Base-by-base conservation (phyloP, 2,329 filamentous ascomycete genomes). In the Aspergillus flavus region DNA sequence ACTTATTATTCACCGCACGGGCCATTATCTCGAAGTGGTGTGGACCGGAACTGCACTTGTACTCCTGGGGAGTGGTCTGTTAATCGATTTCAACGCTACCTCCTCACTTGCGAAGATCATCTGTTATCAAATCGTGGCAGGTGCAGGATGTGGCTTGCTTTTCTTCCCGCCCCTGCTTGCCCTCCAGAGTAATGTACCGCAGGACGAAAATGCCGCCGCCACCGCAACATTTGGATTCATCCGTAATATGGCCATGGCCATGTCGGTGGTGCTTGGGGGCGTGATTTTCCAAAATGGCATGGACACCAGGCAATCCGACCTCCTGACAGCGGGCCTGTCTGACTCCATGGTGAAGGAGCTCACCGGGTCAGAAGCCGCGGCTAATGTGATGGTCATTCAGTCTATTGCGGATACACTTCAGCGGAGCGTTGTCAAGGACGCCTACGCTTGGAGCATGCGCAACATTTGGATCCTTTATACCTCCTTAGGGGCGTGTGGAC, bases 201-300 rank as follows among this genome's bases (percentile, higher is more conserved):
- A 83, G 63, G 74, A 76, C 4, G 81, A 87, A 39, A 79, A 76
- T 0, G 84, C 84, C 0, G 79, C 82, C 0, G 85, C 85, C 0
- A 86, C 84, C 0, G 82, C 84, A 0, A 84, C 84, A 0, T 73
- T 86, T 4, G 78, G 78, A 0, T 85, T 87, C 64, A 82, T 89
- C 14, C 86, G 91, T 32, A 90, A 91, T 68, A 80, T 93, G 6
- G 89, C 87, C 16, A 91, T 87, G 0, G 85, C 88, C 7, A 85
- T 89, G 30, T 88, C 87, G 0, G 85, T 93, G 59, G 90, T 92
- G 3, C 82, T 93, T 45, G 91, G 91, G 28, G 88, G 90, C n/a
- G 90, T 93, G 52, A 84, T 94, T 43, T 93, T 94, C 79, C 89
- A 92, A 77, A 93, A 94, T 73, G 75, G 34, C 58, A 77, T 77